Base-by-base conservation (phyloP, 305 asterid species). In the Solanum hybrid region DNA sequence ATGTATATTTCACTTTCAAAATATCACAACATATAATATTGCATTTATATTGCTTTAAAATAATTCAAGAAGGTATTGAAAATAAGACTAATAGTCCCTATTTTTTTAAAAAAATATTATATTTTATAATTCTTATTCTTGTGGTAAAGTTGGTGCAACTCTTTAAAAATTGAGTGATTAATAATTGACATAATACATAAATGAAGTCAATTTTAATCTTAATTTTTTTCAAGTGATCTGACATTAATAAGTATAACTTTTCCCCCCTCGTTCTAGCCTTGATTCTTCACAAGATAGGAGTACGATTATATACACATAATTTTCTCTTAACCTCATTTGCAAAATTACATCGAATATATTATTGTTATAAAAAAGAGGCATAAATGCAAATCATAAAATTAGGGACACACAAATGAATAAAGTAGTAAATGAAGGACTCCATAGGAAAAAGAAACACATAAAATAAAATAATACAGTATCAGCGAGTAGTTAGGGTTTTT, bases 401-500 rank as follows among this genome's bases (percentile, higher is more conserved):
- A 32, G 4, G 13, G 38, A 35, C 26, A 32, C 26, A 1, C 26
- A 76, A 26, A 31, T 51, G 27, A 81, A 81, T 81, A 81, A 8
- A 79, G 22, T 10, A 79, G 27, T 26, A 38, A 38, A n/a, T 37
- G 64, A 4, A 79, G 86, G 86, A 38, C 35, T n/a, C 2, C 66
- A 79, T 4, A 37, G 86, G 34, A 79, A 79, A 37, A 37, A 5
- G 60, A 79, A 24, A 69, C 7, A 79, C 66, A 79, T 2, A 37
- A 11, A 35, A 80, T 38, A 42, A 84, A 51, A 84, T 51, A 84
- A 5, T 29, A 84, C 73, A 51, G 31, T 10, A 84, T 51, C 87
- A 84, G 87, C 87, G 75, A 51, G 75, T 31, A 84, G 87, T 84
- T 84, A 84, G 87, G 87, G 75, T 84, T 84, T 84, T 51, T 84